A percentile compares a stretch with the other conserved stretches of the same genome.
Conservation (phyloP, 495 filamentous ascomycete species). For the Penicillium ochrochloron region DNA sequence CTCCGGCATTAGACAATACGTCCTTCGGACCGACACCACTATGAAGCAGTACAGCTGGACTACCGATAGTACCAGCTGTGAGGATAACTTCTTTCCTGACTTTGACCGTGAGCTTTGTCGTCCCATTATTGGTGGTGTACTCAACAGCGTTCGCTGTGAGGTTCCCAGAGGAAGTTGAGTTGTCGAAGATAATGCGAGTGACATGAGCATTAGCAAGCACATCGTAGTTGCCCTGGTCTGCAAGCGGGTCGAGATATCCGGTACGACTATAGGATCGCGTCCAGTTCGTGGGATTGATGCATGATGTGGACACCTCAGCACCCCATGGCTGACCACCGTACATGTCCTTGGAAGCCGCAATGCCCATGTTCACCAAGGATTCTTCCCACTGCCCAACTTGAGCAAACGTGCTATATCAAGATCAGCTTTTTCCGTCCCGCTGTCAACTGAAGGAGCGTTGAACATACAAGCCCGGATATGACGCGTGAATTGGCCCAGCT, state of each 20-base stretch:
- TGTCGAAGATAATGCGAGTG: slow-evolving; percentile 47
- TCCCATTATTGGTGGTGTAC: slow-evolving; percentile 36
- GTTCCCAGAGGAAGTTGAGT: slow-evolving; percentile 26
- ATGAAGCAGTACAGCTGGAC: slow-evolving; percentile 58
- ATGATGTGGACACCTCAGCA: slow-evolving; percentile 38
- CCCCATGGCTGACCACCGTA: slow-evolving; percentile 39
- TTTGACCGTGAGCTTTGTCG: slow-evolving; percentile 35
- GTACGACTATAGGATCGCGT: slow-evolving; percentile 41
- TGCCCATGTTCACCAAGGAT: slow-evolving; percentile 31
- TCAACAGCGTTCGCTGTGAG: slow-evolving; percentile 37
- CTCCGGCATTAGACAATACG: slow-evolving; percentile 40
- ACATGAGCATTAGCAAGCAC: slow-evolving; percentile 51
- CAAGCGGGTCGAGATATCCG: slow-evolving; percentile 48
- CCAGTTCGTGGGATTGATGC: slow-evolving; percentile 41
- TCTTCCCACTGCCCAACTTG: slow-evolving; percentile 37
- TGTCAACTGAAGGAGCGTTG: not conserved
- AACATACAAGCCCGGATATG: slow-evolving; percentile 52
- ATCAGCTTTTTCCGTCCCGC: slow-evolving; percentile 11
- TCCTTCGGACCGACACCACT: slow-evolving; percentile 51
- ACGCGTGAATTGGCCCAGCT: slow-evolving; percentile 51
- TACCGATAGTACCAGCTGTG: slow-evolving; percentile 57
- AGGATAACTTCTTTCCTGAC: slow-evolving; percentile 61
- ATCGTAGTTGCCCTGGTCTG: slow-evolving; percentile 44
- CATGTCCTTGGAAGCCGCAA: slow-evolving; percentile 33
- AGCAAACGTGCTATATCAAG: slow-evolving; percentile 31